Percentiles rank a stretch among this genome's conserved stretches.
These are phyloP conservation scores for Musa troglodytarum DNA, from an alignment of 176 grass and related monocot genomes.

Conservation along the genomic window DNA sequence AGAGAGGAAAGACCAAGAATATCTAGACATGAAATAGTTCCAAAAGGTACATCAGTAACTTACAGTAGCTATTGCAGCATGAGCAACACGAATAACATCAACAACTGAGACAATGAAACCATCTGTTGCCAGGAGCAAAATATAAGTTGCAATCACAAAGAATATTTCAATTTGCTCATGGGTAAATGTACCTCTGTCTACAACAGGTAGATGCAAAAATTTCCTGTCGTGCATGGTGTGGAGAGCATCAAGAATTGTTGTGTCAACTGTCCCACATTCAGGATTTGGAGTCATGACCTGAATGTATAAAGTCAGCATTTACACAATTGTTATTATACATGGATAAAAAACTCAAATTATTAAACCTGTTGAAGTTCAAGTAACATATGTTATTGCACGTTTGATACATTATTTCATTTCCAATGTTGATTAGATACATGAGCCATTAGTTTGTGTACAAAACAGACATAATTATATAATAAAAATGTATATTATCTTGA, in stretches of 20 bases:
- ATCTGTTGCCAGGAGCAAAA: slow-evolving; percentile 36
- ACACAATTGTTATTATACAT: not conserved
- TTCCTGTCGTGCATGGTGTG: slow-evolving; percentile 93
- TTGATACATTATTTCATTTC: too few relatives aligned
- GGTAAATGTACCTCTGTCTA: slow-evolving; percentile 49
- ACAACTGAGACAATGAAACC: slow-evolving; percentile 76
- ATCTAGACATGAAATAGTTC: not conserved
- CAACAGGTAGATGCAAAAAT: slow-evolving; percentile 91
- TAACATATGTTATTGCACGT: too few relatives aligned
- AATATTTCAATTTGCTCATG: not conserved
- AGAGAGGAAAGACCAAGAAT: not conserved
- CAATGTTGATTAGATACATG: too few relatives aligned
- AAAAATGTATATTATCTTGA: too few relatives aligned
- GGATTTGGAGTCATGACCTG: slow-evolving; percentile 99
- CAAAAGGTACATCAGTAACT: slow-evolving; percentile 11
- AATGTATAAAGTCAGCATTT: slow-evolving; percentile 8
- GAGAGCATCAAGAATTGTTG: slow-evolving; percentile 84
- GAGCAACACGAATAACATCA: slow-evolving; percentile 93
- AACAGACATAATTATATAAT: too few relatives aligned
- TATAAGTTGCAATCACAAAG: not conserved
- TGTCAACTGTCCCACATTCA: slow-evolving; percentile 81
- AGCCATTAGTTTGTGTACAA: too few relatives aligned
- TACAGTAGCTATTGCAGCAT: slow-evolving; percentile 89
- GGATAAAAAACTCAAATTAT: too few relatives aligned
- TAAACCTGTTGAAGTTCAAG: too few relatives aligned